phyloP scores from a whole-genome alignment of 2,329 filamentous ascomycete species.

The Pezicula rhizophila region DNA sequence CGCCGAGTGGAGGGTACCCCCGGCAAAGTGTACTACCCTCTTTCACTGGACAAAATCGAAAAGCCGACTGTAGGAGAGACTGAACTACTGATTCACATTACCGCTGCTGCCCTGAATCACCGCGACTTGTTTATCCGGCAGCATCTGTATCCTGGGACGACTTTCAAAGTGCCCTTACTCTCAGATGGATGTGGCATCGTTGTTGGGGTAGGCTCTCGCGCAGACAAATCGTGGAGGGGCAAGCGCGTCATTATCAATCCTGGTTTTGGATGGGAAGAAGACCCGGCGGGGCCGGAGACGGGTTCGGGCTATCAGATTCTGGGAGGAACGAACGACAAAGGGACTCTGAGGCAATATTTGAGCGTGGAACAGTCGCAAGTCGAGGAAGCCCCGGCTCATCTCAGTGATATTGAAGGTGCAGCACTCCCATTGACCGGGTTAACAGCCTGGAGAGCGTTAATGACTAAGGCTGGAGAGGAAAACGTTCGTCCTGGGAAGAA shows the following conservation, averaged over 20 bases:
- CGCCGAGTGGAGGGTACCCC: too few species aligned
- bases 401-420: slow-evolving; percentile 69
- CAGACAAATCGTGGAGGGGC: slow-evolving; percentile 42
- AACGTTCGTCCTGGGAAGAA: slow-evolving; percentile 61
- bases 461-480: slow-evolving; percentile 71
- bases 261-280: slow-evolving; percentile 67
- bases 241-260: slow-evolving; percentile 78
- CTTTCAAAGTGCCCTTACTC: slow-evolving; percentile 72
- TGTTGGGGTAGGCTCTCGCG: slow-evolving; percentile 50
- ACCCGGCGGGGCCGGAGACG: slow-evolving; percentile 68
- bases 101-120: slow-evolving; percentile 84
- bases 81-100: slow-evolving; percentile 70
- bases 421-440: slow-evolving; percentile 79
- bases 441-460: slow-evolving; percentile 81
- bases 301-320: slow-evolving; percentile 54
- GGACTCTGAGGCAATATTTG: slow-evolving; percentile 70
- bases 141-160: slow-evolving; percentile 80
- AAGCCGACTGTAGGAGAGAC: slow-evolving; percentile 56
- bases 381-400: slow-evolving; percentile 67
- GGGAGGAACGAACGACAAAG: slow-evolving; percentile 62
- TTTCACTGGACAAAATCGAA: slow-evolving; percentile 55
- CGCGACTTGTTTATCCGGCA: slow-evolving; percentile 92
- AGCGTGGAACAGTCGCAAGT: slow-evolving; percentile 65
- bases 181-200: slow-evolving; percentile 79
- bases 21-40: slow-evolving; percentile 12